Conservation (phyloP, 148 eudicot genomes). For the Rhododendron williamsianum region DNA sequence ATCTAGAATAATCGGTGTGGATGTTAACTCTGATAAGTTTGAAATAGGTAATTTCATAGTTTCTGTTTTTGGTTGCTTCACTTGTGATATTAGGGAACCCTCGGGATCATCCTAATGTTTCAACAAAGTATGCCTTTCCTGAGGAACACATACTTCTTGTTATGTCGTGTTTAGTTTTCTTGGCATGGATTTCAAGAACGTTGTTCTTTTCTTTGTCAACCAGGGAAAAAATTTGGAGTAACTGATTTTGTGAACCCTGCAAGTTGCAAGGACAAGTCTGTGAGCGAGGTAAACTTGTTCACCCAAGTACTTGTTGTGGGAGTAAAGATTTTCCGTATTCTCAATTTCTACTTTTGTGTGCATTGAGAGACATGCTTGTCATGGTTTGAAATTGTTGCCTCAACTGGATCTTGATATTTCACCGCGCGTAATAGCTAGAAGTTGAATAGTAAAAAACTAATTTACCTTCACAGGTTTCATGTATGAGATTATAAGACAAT, state of each 20-base stretch:
- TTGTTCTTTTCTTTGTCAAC: background rate
- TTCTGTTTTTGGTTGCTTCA: background rate
- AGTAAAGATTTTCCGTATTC: background rate
- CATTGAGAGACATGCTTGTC: background rate
- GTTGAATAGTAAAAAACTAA: background rate
- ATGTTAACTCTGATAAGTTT: conserved; percentile 65
- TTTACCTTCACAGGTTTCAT: background rate
- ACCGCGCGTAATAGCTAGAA: background rate
- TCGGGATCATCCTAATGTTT: background rate
- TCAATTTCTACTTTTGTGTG: background rate
- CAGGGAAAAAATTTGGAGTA: conserved; percentile 77
- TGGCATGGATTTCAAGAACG: background rate
- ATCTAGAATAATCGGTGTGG: conserved; percentile 78
- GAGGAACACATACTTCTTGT: background rate
- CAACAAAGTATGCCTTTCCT: background rate
- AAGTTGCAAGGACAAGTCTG: conserved; percentile 35
- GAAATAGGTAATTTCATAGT: conserved; percentile 40
- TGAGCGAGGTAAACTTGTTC: conserved; percentile 55
- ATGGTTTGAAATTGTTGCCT: background rate
- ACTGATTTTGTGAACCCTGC: conserved; percentile 70
- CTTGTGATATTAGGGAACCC: background rate
- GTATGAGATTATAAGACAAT: background rate
- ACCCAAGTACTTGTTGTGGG: background rate
- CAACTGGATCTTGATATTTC: background rate
- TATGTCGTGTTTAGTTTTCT: background rate